These are phyloP conservation scores for Alternaria novae-zelandiae DNA, from an alignment of 2,329 filamentous ascomycete species.

Conservation along the genomic window DNA sequence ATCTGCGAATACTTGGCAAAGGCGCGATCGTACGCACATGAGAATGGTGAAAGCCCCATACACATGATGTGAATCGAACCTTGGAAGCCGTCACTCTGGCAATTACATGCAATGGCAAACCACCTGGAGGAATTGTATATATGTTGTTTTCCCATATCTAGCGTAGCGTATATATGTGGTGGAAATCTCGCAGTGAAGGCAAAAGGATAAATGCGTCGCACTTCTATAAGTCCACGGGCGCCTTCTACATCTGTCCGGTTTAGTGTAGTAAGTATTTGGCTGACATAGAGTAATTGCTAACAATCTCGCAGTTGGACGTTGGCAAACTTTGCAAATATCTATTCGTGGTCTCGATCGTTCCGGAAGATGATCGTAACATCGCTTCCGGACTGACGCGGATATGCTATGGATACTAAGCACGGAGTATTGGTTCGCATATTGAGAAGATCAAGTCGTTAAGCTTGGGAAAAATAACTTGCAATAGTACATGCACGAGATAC, in stretches of 20 bases:
- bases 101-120: neutral
- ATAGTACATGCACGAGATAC: neutral
- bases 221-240: neutral
- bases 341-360: neutral
- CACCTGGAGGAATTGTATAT: fast-evolving
- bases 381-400: neutral
- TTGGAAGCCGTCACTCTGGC: neutral
- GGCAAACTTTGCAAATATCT: neutral
- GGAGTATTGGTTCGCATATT: neutral
- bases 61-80: neutral
- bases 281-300: neutral
- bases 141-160: fast-evolving
- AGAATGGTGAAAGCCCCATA: neutral
- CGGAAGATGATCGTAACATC: neutral
- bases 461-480: neutral
- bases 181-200: neutral
- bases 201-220: neutral
- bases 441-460: neutral
- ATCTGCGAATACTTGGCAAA: neutral
- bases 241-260: neutral
- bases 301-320: neutral
- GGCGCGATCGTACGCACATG: neutral
- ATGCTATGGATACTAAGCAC: neutral
- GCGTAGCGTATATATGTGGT: neutral
- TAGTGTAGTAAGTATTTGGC: neutral